phyloP scores from a whole-genome alignment of 441 rosid genomes.

The Pelargonium cotyledonis region DNA sequence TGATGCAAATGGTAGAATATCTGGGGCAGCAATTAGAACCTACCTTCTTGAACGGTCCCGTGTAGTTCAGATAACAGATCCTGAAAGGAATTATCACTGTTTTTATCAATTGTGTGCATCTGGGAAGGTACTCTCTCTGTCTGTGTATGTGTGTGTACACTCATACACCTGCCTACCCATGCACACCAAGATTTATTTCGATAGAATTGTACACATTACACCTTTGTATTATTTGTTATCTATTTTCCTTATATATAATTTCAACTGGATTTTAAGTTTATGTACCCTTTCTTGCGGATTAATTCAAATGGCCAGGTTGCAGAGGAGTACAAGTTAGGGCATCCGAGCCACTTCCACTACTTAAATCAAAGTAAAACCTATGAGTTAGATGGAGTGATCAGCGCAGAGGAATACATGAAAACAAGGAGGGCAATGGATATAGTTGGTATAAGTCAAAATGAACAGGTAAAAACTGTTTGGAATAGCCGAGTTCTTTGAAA shows the following conservation, averaged over 20 bases:
- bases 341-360: constrained; percentile 69
- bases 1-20: constrained; percentile 53
- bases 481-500: constrained; percentile 7
- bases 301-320: constrained; percentile 35
- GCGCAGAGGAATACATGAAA: constrained; percentile 52
- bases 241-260: neutral
- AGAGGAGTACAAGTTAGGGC: constrained; percentile 52
- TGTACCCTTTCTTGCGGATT: neutral
- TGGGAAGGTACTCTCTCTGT: constrained; percentile 2
- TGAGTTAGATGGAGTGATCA: constrained; percentile 58
- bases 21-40: constrained; percentile 77
- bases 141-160: neutral
- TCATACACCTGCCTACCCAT: neutral
- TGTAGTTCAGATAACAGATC: constrained; percentile 78
- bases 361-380: constrained; percentile 68
- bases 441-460: constrained; percentile 64
- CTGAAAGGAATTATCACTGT: constrained; percentile 79
- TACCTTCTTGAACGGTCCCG: constrained; percentile 69
- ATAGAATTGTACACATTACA: neutral
- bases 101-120: constrained; percentile 64
- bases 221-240: neutral
- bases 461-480: constrained; percentile 46
- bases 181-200: neutral
- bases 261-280: neutral
- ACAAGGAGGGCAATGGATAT: constrained; percentile 84